Conservation (phyloP, 345 rosid genomes). For the Populus euphratica region DNA sequence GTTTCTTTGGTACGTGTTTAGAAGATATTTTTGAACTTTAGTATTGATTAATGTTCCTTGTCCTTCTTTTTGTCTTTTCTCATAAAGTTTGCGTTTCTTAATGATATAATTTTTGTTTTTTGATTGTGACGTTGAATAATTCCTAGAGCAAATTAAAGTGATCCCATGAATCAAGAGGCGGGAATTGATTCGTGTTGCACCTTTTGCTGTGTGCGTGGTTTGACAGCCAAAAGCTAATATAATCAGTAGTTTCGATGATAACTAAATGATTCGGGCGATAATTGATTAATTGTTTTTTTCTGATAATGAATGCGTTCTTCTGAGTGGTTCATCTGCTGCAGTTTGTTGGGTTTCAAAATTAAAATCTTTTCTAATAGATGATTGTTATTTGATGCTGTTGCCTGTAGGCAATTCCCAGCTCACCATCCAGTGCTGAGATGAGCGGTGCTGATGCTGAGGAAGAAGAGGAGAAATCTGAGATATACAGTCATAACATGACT, state of each 20-base stretch:
- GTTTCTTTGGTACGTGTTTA: not conserved
- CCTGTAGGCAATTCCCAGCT: conserved; percentile 60
- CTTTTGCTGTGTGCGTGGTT: not conserved
- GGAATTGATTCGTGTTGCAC: not conserved
- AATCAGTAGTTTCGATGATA: not conserved
- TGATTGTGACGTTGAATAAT: not conserved
- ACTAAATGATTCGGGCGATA: not conserved
- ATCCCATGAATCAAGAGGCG: not conserved
- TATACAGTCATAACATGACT: conserved; percentile 84
- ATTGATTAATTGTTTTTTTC: not conserved
- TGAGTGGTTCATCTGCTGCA: not conserved
- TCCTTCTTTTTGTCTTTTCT: not conserved
- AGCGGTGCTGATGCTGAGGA: conserved; percentile 37
- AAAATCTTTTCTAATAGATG: not conserved
- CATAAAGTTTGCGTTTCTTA: not conserved
- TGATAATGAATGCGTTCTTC: not conserved
- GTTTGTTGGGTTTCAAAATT: not conserved
- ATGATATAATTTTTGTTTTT: not conserved
- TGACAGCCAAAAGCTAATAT: not conserved
- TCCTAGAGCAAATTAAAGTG: not conserved
- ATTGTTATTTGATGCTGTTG: conserved; percentile 1
- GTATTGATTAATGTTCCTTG: conserved; percentile 6
- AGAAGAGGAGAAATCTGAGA: conserved; percentile 62
- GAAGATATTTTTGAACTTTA: not conserved
- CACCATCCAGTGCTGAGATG: conserved; percentile 53